Conservation (phyloP, 2,329 filamentous ascomycete genomes). For the Meredithiella fracta region DNA sequence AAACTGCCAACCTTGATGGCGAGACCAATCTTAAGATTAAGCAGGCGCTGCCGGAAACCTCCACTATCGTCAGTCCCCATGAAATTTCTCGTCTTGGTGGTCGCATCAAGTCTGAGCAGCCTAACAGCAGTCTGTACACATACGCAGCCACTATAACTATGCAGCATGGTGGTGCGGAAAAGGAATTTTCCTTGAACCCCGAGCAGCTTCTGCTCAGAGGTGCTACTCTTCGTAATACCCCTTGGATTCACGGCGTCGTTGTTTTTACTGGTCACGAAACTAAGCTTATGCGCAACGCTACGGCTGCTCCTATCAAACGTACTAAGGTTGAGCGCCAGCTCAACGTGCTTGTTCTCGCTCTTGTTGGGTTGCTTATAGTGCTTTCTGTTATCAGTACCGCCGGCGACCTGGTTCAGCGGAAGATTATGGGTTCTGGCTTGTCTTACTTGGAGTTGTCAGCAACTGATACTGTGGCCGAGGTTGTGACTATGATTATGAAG, state of each 20-base stretch:
- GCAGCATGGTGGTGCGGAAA: constrained; percentile 78
- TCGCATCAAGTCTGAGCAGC: constrained; percentile 82
- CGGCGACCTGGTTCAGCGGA: constrained; percentile 70
- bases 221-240: constrained; percentile 86
- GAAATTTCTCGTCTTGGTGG: constrained; percentile 78
- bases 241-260: constrained; percentile 82
- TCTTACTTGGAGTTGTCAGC: constrained; percentile 54
- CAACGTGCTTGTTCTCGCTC: constrained; percentile 80
- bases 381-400: constrained; percentile 83
- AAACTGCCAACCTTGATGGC: constrained; percentile 92
- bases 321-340: constrained; percentile 91
- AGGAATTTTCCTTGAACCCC: constrained; percentile 74
- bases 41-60: constrained; percentile 86
- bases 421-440: constrained; percentile 44
- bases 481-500: constrained; percentile 70
- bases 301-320: constrained; percentile 90
- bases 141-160: constrained; percentile 94
- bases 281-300: constrained; percentile 97
- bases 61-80: constrained; percentile 66
- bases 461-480: constrained; percentile 35
- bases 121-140: constrained; percentile 95
- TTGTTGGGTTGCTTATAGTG: constrained; percentile 66
- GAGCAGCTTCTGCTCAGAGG: constrained; percentile 88
- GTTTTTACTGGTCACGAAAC: constrained; percentile 74
- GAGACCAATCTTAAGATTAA: constrained; percentile 99